Evolutionary conservation across 495 filamentous ascomycete species (phyloP).

Genomic region (Pyrenula massariospora): DNA sequence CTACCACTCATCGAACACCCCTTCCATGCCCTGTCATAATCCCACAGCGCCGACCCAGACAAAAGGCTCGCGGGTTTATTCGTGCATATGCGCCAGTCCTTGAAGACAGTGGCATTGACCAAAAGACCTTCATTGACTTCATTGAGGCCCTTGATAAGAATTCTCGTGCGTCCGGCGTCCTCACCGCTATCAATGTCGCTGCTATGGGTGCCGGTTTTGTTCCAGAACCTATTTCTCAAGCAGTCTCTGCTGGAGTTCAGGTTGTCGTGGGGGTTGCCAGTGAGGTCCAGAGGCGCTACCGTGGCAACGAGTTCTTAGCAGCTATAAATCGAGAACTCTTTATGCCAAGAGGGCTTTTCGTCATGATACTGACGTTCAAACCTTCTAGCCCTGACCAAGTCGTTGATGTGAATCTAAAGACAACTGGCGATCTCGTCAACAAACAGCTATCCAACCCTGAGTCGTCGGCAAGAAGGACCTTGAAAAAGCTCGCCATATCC

Average conservation of each 20-base stretch:
- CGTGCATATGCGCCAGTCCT: slow-evolving; percentile 28
- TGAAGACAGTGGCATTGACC: slow-evolving; percentile 21
- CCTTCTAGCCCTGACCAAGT: slow-evolving; percentile 4
- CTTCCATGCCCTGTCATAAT: slow-evolving; percentile 15
- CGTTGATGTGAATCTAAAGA: neutral
- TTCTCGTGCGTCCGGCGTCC: slow-evolving; percentile 11
- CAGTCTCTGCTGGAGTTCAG: slow-evolving; percentile 10
- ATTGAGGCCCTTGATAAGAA: slow-evolving; percentile 22
- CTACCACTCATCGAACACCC: slow-evolving; percentile 9
- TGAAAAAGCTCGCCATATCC: slow-evolving; percentile 24
- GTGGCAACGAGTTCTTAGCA: slow-evolving; percentile 14
- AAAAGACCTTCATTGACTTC: slow-evolving; percentile 26
- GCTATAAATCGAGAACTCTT: slow-evolving; percentile 14
- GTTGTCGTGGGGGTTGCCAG: slow-evolving; percentile 10
- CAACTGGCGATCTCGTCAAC: neutral
- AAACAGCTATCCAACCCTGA: neutral
- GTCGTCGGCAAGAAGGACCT: slow-evolving; percentile 5
- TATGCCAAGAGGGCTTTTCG: slow-evolving; percentile 14
- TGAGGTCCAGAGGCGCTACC: slow-evolving; percentile 8
- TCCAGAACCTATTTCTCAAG: slow-evolving; percentile 7
- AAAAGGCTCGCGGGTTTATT: slow-evolving; percentile 21
- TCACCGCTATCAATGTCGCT: slow-evolving; percentile 11
- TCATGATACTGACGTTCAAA: slow-evolving; percentile 16
- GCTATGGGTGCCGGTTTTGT: slow-evolving; percentile 7
- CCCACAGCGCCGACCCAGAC: slow-evolving; percentile 16